These are phyloP conservation scores for Parasitella parasitica DNA, from an alignment of 371 early-diverging fungal genomes.

Conservation along the genomic window DNA sequence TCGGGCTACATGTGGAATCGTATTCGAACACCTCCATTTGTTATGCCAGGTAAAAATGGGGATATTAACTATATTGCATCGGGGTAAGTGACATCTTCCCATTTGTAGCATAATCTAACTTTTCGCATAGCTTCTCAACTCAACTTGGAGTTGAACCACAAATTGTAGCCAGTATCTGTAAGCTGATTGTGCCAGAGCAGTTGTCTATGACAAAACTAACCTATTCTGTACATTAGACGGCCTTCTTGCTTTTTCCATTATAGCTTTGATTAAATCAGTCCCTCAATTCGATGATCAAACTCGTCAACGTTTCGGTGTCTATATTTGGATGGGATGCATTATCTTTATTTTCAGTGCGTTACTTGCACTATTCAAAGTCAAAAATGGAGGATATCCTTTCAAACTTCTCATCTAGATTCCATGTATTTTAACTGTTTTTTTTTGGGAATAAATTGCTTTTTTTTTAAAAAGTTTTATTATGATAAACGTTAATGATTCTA, in stretches of 20 bases:
- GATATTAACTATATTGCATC: slow-evolving; percentile 64
- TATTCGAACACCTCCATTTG: slow-evolving; percentile 77
- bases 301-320: slow-evolving; percentile 59
- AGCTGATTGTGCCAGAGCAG: slow-evolving; percentile 24
- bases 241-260: slow-evolving; percentile 48
- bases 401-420: slow-evolving; percentile 50
- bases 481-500: not conserved
- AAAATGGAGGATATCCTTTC: slow-evolving; percentile 81
- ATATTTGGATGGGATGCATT: slow-evolving; percentile 52
- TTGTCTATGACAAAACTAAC: not conserved
- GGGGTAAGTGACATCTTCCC: slow-evolving; percentile 35
- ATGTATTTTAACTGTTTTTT: not conserved
- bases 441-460: not conserved
- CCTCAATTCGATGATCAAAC: slow-evolving; percentile 39
- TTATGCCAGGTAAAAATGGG: slow-evolving; percentile 59
- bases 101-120: too few species aligned
- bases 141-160: slow-evolving; percentile 82
- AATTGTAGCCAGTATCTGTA: slow-evolving; percentile 77
- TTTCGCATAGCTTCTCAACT: slow-evolving; percentile 74
- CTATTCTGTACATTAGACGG: slow-evolving; percentile 46
- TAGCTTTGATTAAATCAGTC: slow-evolving; percentile 43
- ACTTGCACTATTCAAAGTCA: slow-evolving; percentile 65
- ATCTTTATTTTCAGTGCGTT: slow-evolving; percentile 64
- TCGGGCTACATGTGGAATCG: slow-evolving; percentile 91
- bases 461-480: not conserved